Evolutionary conservation across 2,329 filamentous ascomycete genomes (phyloP).

Genomic region (Cladosporium cucumerinum): DNA sequence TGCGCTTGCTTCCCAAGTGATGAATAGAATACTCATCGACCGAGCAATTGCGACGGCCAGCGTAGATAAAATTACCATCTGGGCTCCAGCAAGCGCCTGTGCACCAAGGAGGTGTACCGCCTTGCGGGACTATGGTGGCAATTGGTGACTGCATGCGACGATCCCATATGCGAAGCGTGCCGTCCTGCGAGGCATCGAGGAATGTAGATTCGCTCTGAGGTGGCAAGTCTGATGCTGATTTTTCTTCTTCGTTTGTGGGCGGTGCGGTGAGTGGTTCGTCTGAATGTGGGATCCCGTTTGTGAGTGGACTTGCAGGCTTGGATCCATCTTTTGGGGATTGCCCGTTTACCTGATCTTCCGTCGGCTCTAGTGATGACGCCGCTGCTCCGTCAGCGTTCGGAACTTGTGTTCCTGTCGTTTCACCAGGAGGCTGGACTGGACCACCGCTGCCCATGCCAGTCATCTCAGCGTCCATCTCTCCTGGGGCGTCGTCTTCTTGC

Average conservation of each 20-base stretch:
- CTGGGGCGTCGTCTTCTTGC: slow-evolving; percentile 39
- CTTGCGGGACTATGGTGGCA: slow-evolving; percentile 71
- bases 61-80: slow-evolving; percentile 93
- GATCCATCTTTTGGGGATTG: background rate
- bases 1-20: slow-evolving; percentile 58
- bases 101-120: slow-evolving; percentile 87
- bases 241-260: slow-evolving; percentile 33
- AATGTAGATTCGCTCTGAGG: slow-evolving; percentile 73
- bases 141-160: slow-evolving; percentile 70
- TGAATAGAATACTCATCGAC: slow-evolving; percentile 93
- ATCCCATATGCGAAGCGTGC: slow-evolving; percentile 91
- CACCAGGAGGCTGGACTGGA: slow-evolving; percentile 40
- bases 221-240: slow-evolving; percentile 34
- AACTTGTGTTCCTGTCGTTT: slow-evolving; percentile 2
- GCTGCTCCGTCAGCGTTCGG: slow-evolving; percentile 9
- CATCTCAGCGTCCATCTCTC: slow-evolving; percentile 44
- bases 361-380: background rate
- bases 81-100: slow-evolving; percentile 97
- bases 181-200: slow-evolving; percentile 82
- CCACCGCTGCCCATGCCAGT: slow-evolving; percentile 40
- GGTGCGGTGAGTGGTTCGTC: slow-evolving; percentile 44
- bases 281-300: slow-evolving; percentile 52
- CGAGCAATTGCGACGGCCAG: slow-evolving; percentile 81
- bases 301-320: slow-evolving; percentile 14
- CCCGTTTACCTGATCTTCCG: slow-evolving; percentile 5